Evolutionary conservation across 257 asterid species (phyloP), one percentile per base, ranked within the genome.

Genomic region (Plantago major): DNA sequence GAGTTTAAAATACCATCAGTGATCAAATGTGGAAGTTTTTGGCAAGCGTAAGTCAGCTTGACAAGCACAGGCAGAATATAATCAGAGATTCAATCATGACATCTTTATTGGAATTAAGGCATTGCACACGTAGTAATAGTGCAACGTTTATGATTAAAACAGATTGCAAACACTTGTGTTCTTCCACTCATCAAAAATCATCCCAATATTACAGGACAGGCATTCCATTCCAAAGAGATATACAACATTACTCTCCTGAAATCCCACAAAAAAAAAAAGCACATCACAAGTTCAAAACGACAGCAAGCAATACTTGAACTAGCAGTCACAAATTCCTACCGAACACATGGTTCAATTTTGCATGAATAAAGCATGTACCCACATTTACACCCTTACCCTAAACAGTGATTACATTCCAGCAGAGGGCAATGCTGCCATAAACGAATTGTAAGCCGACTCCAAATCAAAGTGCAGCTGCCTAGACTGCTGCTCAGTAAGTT

Each of bases 401-500:
- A 45, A 58, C 37, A 64, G 38, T 58, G 76, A 10, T 75, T 81
- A 86, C 18, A 84, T 77, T 57, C 96, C 96, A 56, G 80, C 85
- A 59, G 86, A 63, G 22, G 97, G 96, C 46, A 93, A 70, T 12
- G 86, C 95, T 0, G 97, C 97, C 96, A 93, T 85, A 72, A 93
- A 93, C 2, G 94, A 89, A 83, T 93, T 93, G 83, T 87, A 93
- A 13, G 99, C 83, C 0, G 95, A 83, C 63, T 89, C 99, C 68
- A 93, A 78, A 61, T 89, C 97, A 40, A 89, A 93, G 79, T 82
- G 94, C 45, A 93, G 95, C 74, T 93, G 99, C n/a, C 99, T 81
- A 15, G 96, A 85, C 72, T 91, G 98, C 88, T 91, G 98, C 77
- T 88, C 95, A 3, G 96, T 91, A 60, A 91, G 79, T 79, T 91